These are phyloP conservation scores for Eragrostis tef DNA, from an alignment of 202 grass and related monocot genomes.

Conservation along the genomic window DNA sequence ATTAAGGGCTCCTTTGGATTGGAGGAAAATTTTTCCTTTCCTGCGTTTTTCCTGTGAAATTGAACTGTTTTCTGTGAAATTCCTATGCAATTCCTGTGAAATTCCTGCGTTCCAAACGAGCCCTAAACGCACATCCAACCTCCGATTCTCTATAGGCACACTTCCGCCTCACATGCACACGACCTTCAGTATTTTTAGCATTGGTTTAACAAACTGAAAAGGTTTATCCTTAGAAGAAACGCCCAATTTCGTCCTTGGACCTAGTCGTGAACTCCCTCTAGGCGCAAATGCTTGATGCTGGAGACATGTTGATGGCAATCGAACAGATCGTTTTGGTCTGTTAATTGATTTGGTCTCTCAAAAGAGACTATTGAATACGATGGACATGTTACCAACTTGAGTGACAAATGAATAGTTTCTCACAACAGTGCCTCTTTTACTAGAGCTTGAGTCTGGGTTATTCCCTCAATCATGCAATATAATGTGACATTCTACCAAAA, in stretches of 20 bases:
- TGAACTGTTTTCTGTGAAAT: no score
- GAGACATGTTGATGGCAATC: not conserved
- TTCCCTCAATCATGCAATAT: not conserved
- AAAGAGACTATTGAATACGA: not conserved
- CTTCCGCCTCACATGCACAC: no score
- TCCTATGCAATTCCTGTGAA: not conserved
- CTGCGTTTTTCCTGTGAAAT: no score
- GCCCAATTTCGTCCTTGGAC: not conserved
- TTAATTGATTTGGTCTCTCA: not conserved
- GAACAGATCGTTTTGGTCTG: not conserved
- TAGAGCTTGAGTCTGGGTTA: not conserved
- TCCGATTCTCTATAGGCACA: no score
- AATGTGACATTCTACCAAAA: not conserved
- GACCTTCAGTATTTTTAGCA: not conserved
- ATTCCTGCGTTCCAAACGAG: no score
- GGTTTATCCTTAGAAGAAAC: conserved; percentile 3
- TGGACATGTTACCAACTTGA: no score
- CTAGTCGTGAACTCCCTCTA: no score
- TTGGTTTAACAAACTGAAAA: not conserved
- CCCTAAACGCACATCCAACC: no score
- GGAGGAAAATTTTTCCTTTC: no score
- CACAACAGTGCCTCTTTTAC: not conserved
- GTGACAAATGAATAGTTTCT: not conserved
- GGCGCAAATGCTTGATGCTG: no score
- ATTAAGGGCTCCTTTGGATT: conserved; percentile 1